Evolutionary conservation across 208 protist genomes (phyloP).

Genomic region (Polymyxa betae): DNA sequence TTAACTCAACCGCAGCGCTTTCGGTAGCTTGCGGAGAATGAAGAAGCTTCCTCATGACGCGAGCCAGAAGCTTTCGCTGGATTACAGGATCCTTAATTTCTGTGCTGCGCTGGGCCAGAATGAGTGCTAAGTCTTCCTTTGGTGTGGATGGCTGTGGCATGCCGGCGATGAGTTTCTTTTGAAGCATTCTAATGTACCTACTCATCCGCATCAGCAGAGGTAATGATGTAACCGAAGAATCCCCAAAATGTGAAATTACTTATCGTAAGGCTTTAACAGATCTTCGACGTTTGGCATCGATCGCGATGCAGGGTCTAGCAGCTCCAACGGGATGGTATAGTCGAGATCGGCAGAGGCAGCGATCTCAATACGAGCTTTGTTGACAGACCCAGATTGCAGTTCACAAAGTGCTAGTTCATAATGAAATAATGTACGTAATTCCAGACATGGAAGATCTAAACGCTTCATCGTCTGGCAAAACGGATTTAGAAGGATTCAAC

Average conservation of each 20-base stretch:
- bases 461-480: not conserved
- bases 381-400: not conserved
- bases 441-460: not conserved
- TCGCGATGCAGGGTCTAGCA: not conserved
- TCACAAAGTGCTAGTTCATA: constrained; percentile 45
- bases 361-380: constrained; percentile 8
- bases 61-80: not conserved
- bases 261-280: not conserved
- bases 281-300: not conserved
- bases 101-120: not conserved
- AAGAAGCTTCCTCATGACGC: not conserved
- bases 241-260: not conserved
- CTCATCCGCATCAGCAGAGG: no score
- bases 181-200: not conserved
- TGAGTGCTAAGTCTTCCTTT: not conserved
- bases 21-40: no score
- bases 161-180: no score
- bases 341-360: not conserved
- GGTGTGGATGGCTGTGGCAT: no score
- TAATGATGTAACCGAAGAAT: no score
- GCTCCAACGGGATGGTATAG: not conserved
- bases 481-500: not conserved
- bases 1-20: no score
- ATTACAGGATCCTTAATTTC: not conserved
- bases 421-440: constrained; percentile 6